Base-by-base conservation (phyloP, 257 asterid species). In the Fraxinus americana region DNA sequence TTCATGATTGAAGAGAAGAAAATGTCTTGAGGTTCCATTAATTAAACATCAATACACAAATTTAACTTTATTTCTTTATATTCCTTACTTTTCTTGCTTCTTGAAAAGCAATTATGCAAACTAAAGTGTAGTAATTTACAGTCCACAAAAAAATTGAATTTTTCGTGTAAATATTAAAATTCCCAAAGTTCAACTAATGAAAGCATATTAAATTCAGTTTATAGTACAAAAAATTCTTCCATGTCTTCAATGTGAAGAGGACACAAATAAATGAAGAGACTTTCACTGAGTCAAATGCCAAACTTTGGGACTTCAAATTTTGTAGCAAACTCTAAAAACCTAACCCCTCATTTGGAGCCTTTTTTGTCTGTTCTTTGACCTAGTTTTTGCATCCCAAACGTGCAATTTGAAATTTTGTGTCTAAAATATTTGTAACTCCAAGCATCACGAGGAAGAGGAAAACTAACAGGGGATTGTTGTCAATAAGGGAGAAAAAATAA, bases 381-480 rank as follows among this genome's bases (percentile, higher is more conserved):
- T 93, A 23, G 88, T 88, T 82, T 89, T 93, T 88, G 92, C 94
- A 81, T 82, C 91, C 97, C 97, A 90, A 74, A 81, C 96, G 96
- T 90, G 97, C 86, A 85, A 80, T 83, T 76, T 72, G 23, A 79
- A 21, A 10, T 16, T 43, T 43, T 43, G 63, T 71, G 87, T 83
- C 68, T 71, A 48, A 84, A 80, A 35, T 77, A n/a, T n/a, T n/a
- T n/a, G n/a, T 80, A 68, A 63, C 73, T 63, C 67, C 48, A 45
- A 36, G 78, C 76, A 78, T 65, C 63, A n/a, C n/a, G n/a, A n/a
- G n/a, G n/a, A n/a, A 14, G 35, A 13, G 4, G 59, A 43, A 43
- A 19, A 52, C 57, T 21, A 39, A 30, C 7, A 25, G n/a, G n/a
- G n/a, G n/a, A n/a, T n/a, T n/a, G n/a, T n/a, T n/a, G n/a, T n/a